phyloP scores from a whole-genome alignment of 768 basidiomycete genomes.

The Lactifluus subvellereus region DNA sequence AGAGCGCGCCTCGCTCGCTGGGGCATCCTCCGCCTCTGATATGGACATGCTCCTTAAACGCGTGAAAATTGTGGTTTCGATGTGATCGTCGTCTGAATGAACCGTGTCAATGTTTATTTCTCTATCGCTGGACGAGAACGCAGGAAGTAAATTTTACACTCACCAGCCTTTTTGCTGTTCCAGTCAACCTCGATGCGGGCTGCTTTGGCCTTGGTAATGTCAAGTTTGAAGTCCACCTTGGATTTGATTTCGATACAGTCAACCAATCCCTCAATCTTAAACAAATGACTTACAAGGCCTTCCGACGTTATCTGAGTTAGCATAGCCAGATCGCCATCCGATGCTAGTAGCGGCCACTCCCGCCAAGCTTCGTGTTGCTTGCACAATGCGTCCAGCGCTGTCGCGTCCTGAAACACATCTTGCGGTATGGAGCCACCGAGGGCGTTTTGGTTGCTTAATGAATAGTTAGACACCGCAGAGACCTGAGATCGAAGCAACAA shows the following conservation, averaged over 20 bases:
- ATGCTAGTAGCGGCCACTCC: constrained; percentile 75
- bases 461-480: neutral
- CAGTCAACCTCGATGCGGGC: constrained; percentile 60
- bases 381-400: constrained; percentile 52
- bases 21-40: constrained; percentile 2
- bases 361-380: constrained; percentile 49
- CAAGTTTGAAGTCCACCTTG: constrained; percentile 69
- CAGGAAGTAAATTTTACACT: constrained; percentile 18
- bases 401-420: constrained; percentile 70
- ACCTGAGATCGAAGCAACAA: neutral
- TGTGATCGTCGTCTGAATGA: constrained; percentile 70
- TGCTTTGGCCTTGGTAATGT: constrained; percentile 53
- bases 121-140: neutral
- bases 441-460: constrained; percentile 56
- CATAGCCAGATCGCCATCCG: constrained; percentile 75
- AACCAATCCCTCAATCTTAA: neutral
- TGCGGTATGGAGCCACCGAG: constrained; percentile 56
- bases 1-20: neutral
- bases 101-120: neutral
- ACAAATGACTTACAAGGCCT: constrained; percentile 46
- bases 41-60: constrained; percentile 29
- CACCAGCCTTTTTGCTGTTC: constrained; percentile 88
- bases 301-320: constrained; percentile 80
- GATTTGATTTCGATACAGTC: neutral
- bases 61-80: constrained; percentile 61